A percentile compares a stretch with the other conserved stretches of the same genome.
Evolutionary conservation across 1,284 basidiomycete species (phyloP).

Genomic region (Ceratobasidium sp.): DNA sequence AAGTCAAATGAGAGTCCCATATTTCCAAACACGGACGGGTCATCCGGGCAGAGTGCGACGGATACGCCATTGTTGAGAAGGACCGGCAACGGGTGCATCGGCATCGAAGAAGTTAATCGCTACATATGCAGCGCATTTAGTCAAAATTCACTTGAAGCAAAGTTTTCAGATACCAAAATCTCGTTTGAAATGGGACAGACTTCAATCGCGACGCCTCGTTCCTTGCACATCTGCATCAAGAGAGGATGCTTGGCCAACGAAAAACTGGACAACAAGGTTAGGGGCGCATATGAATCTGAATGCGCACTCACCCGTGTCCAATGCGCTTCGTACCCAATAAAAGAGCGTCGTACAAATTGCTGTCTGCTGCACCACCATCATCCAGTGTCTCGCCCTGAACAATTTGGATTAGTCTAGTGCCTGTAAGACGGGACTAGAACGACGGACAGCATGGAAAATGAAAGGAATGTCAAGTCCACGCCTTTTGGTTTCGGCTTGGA

Average conservation of each 20-base stretch:
- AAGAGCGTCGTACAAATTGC: constrained; percentile 58
- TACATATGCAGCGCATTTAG: background rate
- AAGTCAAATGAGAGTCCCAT: constrained; percentile 45
- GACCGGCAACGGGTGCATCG: constrained; percentile 44
- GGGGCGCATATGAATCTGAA: background rate
- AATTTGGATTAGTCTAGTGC: constrained; percentile 63
- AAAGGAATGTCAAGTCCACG: constrained; percentile 72
- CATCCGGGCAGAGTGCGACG: constrained; percentile 48
- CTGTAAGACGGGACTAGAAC: too few relatives aligned
- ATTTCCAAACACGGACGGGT: constrained; percentile 50
- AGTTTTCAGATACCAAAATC: background rate
- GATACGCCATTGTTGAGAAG: constrained; percentile 47
- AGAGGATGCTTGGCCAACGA: constrained; percentile 48
- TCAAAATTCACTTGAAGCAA: background rate
- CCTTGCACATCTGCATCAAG: constrained; percentile 48
- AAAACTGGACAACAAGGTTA: constrained; percentile 40
- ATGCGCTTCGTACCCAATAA: constrained; percentile 49
- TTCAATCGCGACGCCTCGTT: constrained; percentile 48
- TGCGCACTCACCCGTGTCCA: constrained; percentile 54
- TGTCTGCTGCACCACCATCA: constrained; percentile 57
- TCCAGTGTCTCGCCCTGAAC: constrained; percentile 51
- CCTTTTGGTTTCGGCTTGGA: constrained; percentile 63
- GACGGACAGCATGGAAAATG: constrained; percentile 69
- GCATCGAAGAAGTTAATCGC: constrained; percentile 44
- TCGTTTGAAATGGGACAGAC: constrained; percentile 44